Evolutionary conservation across 2,329 filamentous ascomycete species (phyloP), one percentile per base, ranked within the genome.

Genomic region (Epichloe glyceriae): DNA sequence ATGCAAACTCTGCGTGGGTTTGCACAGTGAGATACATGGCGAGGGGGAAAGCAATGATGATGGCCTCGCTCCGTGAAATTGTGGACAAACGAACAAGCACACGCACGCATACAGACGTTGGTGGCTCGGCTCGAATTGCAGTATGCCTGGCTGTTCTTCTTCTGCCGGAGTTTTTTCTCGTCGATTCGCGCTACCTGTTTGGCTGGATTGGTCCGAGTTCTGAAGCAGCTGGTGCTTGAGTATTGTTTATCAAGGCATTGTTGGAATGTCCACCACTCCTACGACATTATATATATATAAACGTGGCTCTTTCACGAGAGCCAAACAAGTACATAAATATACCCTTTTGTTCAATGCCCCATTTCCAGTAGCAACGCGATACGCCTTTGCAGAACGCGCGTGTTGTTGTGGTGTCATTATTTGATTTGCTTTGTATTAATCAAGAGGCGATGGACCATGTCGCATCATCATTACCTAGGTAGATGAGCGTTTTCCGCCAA

Each of bases 281-380:
- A 5, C 6, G 2, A 26, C 20, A 26, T 12, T 20, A 22, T 42
- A 3, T 15, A 42, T 42, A 26, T 42, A 42, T 15, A 33, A 30
- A 40, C 37, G 40, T 52, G 44, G 51, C 55, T 38, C 12, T 38
- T n/a, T 58, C 57, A 57, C 58, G 58, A 57, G 43, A 37, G 51
- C n/a, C 40, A 44, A 22, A 26, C 47, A 62, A 62, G 64, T 63
- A 67, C 58, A 67, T 60, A 22, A 11, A 41, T 3, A 42, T 42
- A 42, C 20, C 40, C 20, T 4, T 26, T n/a, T 26, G 5, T n/a
- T 22, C 26, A 30, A 30, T 30, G 26, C 26, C 26, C 10, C 26
- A 30, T 30, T 30, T 10, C 8, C 26, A 30, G 8, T 30, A 4
- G 26, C 10, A 11, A 3, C 26, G 26, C 10, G 26, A 30, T 30